Evolutionary conservation across 169 alveolate genomes (phyloP).

Genomic region (Plasmodium ovale): DNA sequence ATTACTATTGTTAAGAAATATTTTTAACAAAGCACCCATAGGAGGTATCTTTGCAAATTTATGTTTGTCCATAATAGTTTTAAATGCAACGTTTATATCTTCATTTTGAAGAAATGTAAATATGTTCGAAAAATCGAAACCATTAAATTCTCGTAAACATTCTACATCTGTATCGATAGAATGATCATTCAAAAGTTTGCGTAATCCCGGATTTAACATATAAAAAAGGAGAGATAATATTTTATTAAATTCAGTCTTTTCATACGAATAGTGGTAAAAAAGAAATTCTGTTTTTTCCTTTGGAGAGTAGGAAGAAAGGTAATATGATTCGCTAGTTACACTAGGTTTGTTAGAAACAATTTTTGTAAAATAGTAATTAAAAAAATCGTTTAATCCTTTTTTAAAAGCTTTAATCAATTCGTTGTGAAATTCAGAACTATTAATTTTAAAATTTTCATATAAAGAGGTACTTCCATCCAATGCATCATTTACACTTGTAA

Average conservation of each 20-base stretch:
- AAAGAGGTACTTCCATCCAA: slow-evolving; percentile 9
- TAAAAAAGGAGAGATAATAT: slow-evolving; percentile 6
- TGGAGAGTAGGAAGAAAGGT: not conserved
- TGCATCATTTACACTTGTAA: slow-evolving; percentile 6
- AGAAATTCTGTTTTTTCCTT: not conserved
- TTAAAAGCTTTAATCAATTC: not conserved
- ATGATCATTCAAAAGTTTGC: slow-evolving; percentile 1
- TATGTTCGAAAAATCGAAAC: slow-evolving; percentile 17
- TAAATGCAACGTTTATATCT: not conserved
- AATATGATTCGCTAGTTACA: not conserved
- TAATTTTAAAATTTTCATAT: slow-evolving; percentile 33
- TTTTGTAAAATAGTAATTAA: not conserved
- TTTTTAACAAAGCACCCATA: not conserved
- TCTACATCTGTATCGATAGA: not conserved
- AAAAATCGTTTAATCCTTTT: slow-evolving; percentile 31
- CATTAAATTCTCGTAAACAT: not conserved
- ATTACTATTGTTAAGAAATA: slow-evolving; percentile 5
- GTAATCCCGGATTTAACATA: slow-evolving; percentile 14
- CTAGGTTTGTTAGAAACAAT: not conserved
- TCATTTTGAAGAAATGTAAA: not conserved
- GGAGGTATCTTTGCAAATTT: not conserved
- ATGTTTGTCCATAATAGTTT: not conserved
- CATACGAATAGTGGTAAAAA: not conserved
- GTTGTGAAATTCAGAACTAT: not conserved
- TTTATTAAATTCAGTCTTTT: not conserved